These are phyloP conservation scores for Termitomyces sp. DNA, from an alignment of 768 basidiomycete species.

Conservation along the genomic window DNA sequence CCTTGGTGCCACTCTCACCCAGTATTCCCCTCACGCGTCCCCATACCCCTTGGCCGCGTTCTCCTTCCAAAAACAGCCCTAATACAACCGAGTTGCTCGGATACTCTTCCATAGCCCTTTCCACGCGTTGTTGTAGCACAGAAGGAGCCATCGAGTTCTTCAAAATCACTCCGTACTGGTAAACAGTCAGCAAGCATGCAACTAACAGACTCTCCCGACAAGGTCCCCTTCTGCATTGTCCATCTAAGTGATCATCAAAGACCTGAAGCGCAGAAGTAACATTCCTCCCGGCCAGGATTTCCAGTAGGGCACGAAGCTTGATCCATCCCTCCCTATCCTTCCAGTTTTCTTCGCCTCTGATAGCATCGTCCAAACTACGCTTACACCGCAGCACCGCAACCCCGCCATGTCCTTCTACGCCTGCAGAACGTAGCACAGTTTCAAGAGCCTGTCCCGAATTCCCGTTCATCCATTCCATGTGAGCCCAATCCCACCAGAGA, in stretches of 20 bases:
- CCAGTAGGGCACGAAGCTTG: conserved; percentile 60
- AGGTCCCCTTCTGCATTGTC: conserved; percentile 18
- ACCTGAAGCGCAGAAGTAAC: conserved; percentile 35
- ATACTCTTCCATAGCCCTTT: conserved; percentile 51
- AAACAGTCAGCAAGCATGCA: conserved; percentile 55
- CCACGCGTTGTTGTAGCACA: conserved; percentile 54
- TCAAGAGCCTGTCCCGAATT: conserved; percentile 45
- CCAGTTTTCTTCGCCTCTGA: conserved; percentile 32
- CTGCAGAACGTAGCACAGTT: conserved; percentile 52
- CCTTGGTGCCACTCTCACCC: conserved; percentile 42
- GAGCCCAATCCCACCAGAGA: conserved; percentile 84
- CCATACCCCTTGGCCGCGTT: conserved; percentile 79
- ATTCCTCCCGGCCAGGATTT: conserved; percentile 49
- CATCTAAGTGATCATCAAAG: conserved; percentile 33
- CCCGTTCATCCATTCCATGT: conserved; percentile 75
- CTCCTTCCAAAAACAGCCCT: conserved; percentile 71
- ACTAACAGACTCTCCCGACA: conserved; percentile 55
- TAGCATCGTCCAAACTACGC: conserved; percentile 55
- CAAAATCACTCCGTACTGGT: conserved; percentile 52
- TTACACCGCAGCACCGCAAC: conserved; percentile 61
- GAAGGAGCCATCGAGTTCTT: conserved; percentile 56
- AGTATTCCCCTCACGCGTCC: conserved; percentile 60
- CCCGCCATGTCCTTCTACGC: conserved; percentile 48
- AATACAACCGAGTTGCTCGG: conserved; percentile 71
- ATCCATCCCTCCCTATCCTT: conserved; percentile 65